phyloP scores from a whole-genome alignment of 176 grass and related monocot species.

The Musa itinerans region DNA sequence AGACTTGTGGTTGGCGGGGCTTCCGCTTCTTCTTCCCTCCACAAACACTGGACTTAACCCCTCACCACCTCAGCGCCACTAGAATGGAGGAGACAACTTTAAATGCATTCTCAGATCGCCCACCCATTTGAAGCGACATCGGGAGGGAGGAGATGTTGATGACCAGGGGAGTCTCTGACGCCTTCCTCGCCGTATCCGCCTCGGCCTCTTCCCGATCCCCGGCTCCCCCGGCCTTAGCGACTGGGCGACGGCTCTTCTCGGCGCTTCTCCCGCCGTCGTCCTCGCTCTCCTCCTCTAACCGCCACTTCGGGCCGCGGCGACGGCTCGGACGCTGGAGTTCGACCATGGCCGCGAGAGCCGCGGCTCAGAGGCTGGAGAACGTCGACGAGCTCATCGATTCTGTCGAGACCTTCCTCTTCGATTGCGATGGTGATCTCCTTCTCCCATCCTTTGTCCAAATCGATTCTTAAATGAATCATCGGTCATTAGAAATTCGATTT shows the following conservation, averaged over 20 bases:
- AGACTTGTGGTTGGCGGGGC: background rate
- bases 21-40: background rate
- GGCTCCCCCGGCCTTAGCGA: background rate
- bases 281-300: constrained; percentile 12
- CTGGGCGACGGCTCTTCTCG: background rate
- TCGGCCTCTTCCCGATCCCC: background rate
- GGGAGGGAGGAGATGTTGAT: background rate
- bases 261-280: background rate
- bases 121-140: background rate
- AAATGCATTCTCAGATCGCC: background rate
- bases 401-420: constrained; percentile 93
- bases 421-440: constrained; percentile 55
- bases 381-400: constrained; percentile 81
- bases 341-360: background rate
- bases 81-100: no score
- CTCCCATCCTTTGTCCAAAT: background rate
- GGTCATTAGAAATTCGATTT: background rate
- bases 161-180: background rate
- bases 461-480: background rate
- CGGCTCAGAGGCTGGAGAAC: constrained; percentile 51
- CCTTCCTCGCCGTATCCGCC: background rate
- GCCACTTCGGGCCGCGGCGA: constrained; percentile 2
- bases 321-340: background rate
- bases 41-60: background rate
- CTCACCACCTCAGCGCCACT: no score